Evolutionary conservation across 2,329 filamentous ascomycete genomes (phyloP).

Genomic region (Pseudogymnoascus sp.): DNA sequence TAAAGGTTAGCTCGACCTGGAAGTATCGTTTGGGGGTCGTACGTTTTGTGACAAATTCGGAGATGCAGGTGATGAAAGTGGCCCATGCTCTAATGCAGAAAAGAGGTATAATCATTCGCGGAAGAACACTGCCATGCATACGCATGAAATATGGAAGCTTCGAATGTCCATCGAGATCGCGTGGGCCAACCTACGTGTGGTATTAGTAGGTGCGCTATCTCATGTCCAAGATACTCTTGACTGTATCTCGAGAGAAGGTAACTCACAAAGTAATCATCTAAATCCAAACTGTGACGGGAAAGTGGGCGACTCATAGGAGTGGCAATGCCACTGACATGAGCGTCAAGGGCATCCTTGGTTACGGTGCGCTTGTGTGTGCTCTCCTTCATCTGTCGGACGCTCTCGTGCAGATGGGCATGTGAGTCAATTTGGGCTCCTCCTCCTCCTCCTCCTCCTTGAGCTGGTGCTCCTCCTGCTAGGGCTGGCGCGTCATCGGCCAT

Average conservation of each 20-base stretch:
- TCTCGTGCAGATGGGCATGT: neutral
- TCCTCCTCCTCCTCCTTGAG: neutral
- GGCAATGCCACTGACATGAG: neutral
- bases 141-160: conserved; percentile 71
- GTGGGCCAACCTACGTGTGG: conserved; percentile 42
- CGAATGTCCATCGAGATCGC: conserved; percentile 63
- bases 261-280: conserved; percentile 25
- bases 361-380: neutral
- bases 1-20: conserved; percentile 13
- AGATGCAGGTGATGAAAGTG: conserved; percentile 54
- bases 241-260: neutral
- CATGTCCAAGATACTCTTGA: neutral
- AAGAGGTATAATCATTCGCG: conserved; percentile 65
- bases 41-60: conserved; percentile 33
- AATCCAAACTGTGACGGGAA: conserved; percentile 5
- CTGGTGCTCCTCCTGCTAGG: neutral
- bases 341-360: neutral
- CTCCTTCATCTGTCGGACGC: neutral
- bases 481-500: neutral
- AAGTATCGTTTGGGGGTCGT: conserved; percentile 8
- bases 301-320: neutral
- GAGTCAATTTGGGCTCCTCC: neutral
- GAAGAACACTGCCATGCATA: conserved; percentile 66
- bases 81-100: conserved; percentile 56
- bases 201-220: conserved; percentile 3